These are phyloP conservation scores for Iberis pinnata DNA, from an alignment of 345 rosid genomes.

Conservation along the genomic window DNA sequence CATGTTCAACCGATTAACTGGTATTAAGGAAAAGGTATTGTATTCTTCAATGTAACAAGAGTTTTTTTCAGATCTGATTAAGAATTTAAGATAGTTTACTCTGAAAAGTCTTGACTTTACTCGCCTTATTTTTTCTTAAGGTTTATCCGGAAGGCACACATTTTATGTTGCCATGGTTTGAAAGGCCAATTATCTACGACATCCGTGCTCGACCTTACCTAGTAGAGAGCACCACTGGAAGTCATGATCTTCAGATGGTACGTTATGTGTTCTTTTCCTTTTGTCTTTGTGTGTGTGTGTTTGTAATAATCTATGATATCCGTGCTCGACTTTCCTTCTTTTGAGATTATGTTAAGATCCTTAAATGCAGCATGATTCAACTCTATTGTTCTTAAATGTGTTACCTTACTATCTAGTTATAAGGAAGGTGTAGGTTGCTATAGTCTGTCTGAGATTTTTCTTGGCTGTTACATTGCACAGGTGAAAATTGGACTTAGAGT, in stretches of 20 bases:
- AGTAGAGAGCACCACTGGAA: constrained; percentile 89
- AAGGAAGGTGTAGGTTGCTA: too few species aligned
- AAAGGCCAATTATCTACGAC: constrained; percentile 85
- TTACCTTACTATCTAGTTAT: not conserved
- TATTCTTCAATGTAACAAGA: constrained; percentile 1
- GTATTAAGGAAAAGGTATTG: constrained; percentile 36
- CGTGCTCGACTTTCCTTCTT: not conserved
- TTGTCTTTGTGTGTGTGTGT: constrained; percentile 6
- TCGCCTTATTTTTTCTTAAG: constrained; percentile 45
- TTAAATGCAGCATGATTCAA: not conserved
- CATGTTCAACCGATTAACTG: constrained; percentile 36
- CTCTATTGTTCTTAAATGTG: not conserved
- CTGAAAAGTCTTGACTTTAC: too few species aligned
- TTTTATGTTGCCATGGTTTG: constrained; percentile 84
- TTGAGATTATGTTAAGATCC: not conserved
- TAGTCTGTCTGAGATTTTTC: constrained; percentile 5
- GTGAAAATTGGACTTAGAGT: constrained; percentile 94
- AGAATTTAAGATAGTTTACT: too few species aligned
- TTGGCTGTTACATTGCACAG: constrained; percentile 32
- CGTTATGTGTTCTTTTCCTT: constrained; percentile 1
- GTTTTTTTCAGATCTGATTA: too few species aligned
- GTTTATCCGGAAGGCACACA: constrained; percentile 95
- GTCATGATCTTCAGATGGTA: constrained; percentile 97
- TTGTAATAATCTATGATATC: not conserved
- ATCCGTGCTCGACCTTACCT: constrained; percentile 88